Evolutionary conservation across 2,329 filamentous ascomycete genomes (phyloP), one percentile per base, ranked within the genome.

Genomic region (Colletotrichum brevisporum): DNA sequence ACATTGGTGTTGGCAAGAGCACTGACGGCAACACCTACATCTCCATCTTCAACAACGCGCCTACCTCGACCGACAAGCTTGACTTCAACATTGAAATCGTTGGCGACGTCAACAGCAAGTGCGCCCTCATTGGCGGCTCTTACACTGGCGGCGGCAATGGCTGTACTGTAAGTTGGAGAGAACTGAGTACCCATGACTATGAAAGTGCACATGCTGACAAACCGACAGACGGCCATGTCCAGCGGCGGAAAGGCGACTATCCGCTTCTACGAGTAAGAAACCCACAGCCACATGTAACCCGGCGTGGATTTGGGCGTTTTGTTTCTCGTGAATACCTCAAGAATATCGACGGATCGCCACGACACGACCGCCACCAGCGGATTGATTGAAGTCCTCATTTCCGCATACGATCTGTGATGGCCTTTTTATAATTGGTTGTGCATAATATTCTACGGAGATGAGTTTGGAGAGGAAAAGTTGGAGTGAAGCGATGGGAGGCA

Each of bases 21-120:
- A 80, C 76, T 15, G 75, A 86, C 75, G 90, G 92, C 77, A 83
- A 81, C 71, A 96, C 92, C 50, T 98, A 89, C 85, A 83, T 97
- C 69, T 94, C 93, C 57, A 89, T 98, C 80, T 94, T 95, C 87
- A 90, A 91, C 78, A 98, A 98, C 85, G 77, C 82, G 70, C 94
- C 94, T 5, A 97, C 93, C 64, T 94, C 89, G 74, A 78, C 81
- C 18, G 90, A 89, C 45, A 81, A 84, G 71, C 90, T 97, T 47
- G 86, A 94, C 80, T 97, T 92, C 84, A 92, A 92, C 78, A 89
- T 98, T 77, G 88, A 91, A 75, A 92, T 98, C 73, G 83, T 77
- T 51, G 94, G 94, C 63, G 91, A 93, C 71, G 80, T 84, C 63
- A 83, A 77, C 72, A 77, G 75, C 56, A 75, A 80, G 57, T 97